phyloP scores from a whole-genome alignment of 305 asterid genomes.

The Fraxinus sp. region DNA sequence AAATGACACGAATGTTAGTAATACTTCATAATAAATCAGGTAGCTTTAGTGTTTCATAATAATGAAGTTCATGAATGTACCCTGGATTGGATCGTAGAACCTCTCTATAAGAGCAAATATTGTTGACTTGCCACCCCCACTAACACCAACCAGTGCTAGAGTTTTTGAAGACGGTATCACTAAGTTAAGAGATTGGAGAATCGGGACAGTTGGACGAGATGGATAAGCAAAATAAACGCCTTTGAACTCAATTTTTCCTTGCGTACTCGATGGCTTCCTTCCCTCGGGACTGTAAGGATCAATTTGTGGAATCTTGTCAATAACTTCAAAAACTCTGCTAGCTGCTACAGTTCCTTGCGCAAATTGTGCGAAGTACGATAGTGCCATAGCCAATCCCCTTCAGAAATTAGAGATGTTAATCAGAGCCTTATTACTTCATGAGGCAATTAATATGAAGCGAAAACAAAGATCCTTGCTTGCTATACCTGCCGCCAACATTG shows the following conservation, averaged over 20 bases:
- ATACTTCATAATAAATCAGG: background rate
- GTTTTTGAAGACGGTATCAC: slow-evolving; percentile 64
- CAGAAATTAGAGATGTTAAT: slow-evolving; percentile 1
- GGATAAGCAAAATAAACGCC: slow-evolving; percentile 68
- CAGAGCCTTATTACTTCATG: background rate
- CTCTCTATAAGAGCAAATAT: slow-evolving; percentile 76
- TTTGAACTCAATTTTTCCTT: slow-evolving; percentile 66
- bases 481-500: slow-evolving; percentile 78
- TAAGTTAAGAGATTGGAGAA: slow-evolving; percentile 58
- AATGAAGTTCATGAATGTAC: slow-evolving; percentile 26
- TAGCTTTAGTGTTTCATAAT: background rate
- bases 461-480: background rate
- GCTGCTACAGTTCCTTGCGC: slow-evolving; percentile 93
- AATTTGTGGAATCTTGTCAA: slow-evolving; percentile 62
- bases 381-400: slow-evolving; percentile 78
- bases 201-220: slow-evolving; percentile 60
- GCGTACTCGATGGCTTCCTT: slow-evolving; percentile 45
- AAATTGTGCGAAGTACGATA: slow-evolving; percentile 79
- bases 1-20: background rate
- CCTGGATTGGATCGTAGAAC: slow-evolving; percentile 72
- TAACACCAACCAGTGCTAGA: slow-evolving; percentile 66
- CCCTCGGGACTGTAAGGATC: slow-evolving; percentile 72
- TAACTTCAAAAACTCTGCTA: slow-evolving; percentile 62
- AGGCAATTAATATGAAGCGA: background rate
- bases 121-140: slow-evolving; percentile 87